Base-by-base conservation (phyloP, 345 rosid genomes). In the Xanthoceras sorbifolium region DNA sequence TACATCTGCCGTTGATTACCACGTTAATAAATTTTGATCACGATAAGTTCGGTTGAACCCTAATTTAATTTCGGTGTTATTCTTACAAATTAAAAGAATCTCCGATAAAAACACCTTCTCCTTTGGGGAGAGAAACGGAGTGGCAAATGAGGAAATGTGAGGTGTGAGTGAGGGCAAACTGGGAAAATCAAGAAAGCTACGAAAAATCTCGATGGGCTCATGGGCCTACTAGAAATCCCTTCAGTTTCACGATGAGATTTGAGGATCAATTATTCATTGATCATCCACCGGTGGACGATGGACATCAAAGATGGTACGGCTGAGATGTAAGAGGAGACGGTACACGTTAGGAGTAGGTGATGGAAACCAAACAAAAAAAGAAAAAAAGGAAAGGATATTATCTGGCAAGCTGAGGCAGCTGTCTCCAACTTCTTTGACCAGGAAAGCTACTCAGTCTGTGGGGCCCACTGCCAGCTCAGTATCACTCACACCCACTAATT, bases 401-500 rank as follows among this genome's bases (percentile, higher is more conserved):
- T 67, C 73, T 73, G 78, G 73, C 79, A 74, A 28, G 64, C n/a
- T 32, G 50, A 26, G 60, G 65, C 75, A 81, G 87, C 84, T 84
- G 87, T 84, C 74, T 76, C 82, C 82, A 73, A 76, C 81, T 76
- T 64, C 15, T 81, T 76, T 73, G 84, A 84, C 87, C 72, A 29
- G 26, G 50, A 79, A 79, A 73, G 75, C 71, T 36, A 80, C 65
- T 22, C 40, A 17, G 34, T 9, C 23, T 22, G 25, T 44, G 71
- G 61, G 64, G 52, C 72, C 60, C 25, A 62, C 36, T 54, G 48
- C 60, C 76, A 38, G 60, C 34, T 67, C 75, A 72, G 54, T 23
- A 60, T 40, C 18, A 2, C 18, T 36, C 76, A 72, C 38, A 72
- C 65, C 65, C 65, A 61, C 36, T 28, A 23, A 23, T 46, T 22